A percentile compares a stretch with the other conserved stretches of the same genome.
phyloP scores from a whole-genome alignment of 805 yeast genomes.

The Candida sakaeoensis region DNA sequence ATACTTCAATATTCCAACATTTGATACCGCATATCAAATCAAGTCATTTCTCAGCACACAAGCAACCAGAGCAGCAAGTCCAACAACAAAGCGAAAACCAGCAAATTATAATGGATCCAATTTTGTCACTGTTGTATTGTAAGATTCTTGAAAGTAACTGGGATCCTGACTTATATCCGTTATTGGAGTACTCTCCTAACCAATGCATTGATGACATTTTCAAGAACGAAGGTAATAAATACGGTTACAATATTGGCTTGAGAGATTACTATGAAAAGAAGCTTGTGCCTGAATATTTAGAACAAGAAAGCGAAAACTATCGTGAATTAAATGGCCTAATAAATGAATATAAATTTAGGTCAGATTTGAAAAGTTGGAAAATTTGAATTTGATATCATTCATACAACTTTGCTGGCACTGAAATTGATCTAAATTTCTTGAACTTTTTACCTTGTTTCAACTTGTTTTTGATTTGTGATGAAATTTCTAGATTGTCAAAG shows the following conservation, averaged over 20 bases:
- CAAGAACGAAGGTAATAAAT: slow-evolving; percentile 49
- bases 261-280: slow-evolving; percentile 1
- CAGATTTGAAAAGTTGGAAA: slow-evolving; percentile 36
- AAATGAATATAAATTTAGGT: slow-evolving; percentile 33
- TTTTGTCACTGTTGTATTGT: slow-evolving; percentile 47
- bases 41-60: too few species aligned
- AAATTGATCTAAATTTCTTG: not conserved
- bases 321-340: slow-evolving; percentile 35
- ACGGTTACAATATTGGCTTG: slow-evolving; percentile 36
- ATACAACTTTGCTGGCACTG: slow-evolving; percentile 1
- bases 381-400: slow-evolving; percentile 2
- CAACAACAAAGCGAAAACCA: not conserved
- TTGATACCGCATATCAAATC: not conserved
- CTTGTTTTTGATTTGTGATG: slow-evolving; percentile 9
- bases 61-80: not conserved
- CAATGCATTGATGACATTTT: slow-evolving; percentile 75
- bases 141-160: slow-evolving; percentile 57
- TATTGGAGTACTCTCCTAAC: slow-evolving; percentile 56
- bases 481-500: slow-evolving; percentile 10
- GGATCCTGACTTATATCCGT: slow-evolving; percentile 48
- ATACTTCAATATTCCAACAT: not conserved
- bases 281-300: not conserved
- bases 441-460: slow-evolving; percentile 5
- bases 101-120: slow-evolving; percentile 42
- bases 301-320: slow-evolving; percentile 13